Conservation (phyloP, 768 basidiomycete species). For the Boletus coccyginus region DNA sequence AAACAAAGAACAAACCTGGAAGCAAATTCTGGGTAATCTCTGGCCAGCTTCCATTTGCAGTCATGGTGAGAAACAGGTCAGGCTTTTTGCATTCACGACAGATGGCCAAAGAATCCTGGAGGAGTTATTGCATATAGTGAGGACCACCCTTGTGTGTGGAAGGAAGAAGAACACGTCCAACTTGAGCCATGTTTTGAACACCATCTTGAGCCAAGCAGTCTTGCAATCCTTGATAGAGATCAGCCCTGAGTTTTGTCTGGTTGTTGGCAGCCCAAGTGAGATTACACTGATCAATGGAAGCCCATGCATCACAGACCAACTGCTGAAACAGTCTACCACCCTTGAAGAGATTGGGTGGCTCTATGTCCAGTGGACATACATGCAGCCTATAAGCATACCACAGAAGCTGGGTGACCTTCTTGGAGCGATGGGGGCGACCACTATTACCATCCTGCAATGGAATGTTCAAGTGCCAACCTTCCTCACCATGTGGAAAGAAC, state of each 20-base stretch:
- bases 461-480: slow-evolving; percentile 37
- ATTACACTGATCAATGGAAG: slow-evolving; percentile 39
- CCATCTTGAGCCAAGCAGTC: slow-evolving; percentile 30
- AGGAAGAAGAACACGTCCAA: slow-evolving; percentile 38
- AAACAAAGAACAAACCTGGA: slow-evolving; percentile 20
- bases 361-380: not conserved
- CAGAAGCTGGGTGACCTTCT: slow-evolving; percentile 27
- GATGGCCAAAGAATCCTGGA: slow-evolving; percentile 48
- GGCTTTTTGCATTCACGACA: slow-evolving; percentile 33
- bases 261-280: slow-evolving; percentile 35
- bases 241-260: slow-evolving; percentile 34
- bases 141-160: slow-evolving; percentile 42
- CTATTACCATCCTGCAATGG: not conserved
- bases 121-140: slow-evolving; percentile 41
- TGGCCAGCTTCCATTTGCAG: slow-evolving; percentile 47
- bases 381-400: slow-evolving; percentile 37
- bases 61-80: slow-evolving; percentile 53
- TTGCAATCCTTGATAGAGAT: slow-evolving; percentile 33
- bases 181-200: slow-evolving; percentile 24
- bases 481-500: slow-evolving; percentile 39
- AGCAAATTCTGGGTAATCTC: slow-evolving; percentile 41
- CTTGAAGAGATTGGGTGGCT: slow-evolving; percentile 31
- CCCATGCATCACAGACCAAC: slow-evolving; percentile 45
- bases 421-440: not conserved
- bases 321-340: slow-evolving; percentile 43